Percentiles rank a stretch among this genome's conserved stretches.
Conservation (phyloP, 1,284 basidiomycete genomes). For the Leccinum angustisporum region DNA sequence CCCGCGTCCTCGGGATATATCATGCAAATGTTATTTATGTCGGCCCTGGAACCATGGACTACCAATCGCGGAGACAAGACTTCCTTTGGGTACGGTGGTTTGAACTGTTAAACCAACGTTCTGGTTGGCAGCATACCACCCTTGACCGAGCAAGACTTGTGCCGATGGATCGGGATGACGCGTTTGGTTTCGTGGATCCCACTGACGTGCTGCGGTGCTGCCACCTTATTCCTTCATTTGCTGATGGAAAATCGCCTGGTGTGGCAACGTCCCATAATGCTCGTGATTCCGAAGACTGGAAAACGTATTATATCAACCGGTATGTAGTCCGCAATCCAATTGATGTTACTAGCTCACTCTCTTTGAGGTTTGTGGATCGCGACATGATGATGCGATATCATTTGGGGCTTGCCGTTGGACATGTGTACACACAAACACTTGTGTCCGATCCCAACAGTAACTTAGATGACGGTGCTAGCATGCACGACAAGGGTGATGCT, state of each 20-base stretch:
- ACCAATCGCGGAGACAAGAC: not conserved
- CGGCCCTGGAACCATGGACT: not conserved
- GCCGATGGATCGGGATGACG: not conserved
- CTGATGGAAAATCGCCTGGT: not conserved
- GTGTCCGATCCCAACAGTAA: not conserved
- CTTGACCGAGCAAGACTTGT: not conserved
- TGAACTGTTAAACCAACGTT: not conserved
- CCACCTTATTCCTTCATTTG: not conserved
- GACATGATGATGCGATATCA: not conserved
- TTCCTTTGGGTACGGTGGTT: not conserved
- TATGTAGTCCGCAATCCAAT: not conserved
- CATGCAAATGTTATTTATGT: not conserved
- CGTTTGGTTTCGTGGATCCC: not conserved
- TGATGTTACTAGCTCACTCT: not conserved
- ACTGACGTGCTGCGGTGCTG: not conserved
- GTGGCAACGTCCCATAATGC: not conserved
- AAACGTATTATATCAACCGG: not conserved
- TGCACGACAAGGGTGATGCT: not conserved
- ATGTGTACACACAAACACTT: not conserved
- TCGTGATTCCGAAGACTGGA: not conserved
- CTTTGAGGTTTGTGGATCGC: not conserved
- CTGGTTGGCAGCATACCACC: not conserved
- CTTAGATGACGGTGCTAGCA: not conserved
- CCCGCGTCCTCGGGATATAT: not conserved
- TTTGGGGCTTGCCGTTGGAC: not conserved